Evolutionary conservation across 805 yeast species (phyloP).

Genomic region (Zygoascus flipseniorum): DNA sequence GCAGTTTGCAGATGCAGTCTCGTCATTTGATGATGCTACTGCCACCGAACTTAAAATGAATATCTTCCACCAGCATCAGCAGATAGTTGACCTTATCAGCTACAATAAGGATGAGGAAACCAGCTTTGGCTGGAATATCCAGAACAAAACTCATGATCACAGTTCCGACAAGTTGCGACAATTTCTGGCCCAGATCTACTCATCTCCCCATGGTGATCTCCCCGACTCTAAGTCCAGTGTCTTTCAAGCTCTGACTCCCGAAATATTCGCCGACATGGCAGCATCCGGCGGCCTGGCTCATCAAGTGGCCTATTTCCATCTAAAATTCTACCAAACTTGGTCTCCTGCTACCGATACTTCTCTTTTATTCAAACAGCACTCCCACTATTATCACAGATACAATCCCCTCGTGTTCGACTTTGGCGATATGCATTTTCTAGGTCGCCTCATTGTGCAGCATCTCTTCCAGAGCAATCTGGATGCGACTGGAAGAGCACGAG

Average conservation of each 20-base stretch:
- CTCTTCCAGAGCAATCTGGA: slow-evolving; percentile 36
- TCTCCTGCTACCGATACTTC: slow-evolving; percentile 74
- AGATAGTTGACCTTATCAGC: slow-evolving; percentile 32
- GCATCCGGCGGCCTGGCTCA: slow-evolving; percentile 43
- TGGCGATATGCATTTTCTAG: slow-evolving; percentile 66
- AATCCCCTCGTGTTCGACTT: slow-evolving; percentile 77
- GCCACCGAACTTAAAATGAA: slow-evolving; percentile 45
- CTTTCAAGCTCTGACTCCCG: slow-evolving; percentile 25
- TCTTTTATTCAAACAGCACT: slow-evolving; percentile 46
- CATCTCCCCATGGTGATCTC: neutral
- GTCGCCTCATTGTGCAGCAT: slow-evolving; percentile 61
- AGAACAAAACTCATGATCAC: slow-evolving; percentile 12
- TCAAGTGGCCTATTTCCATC: slow-evolving; percentile 59
- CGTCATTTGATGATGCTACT: slow-evolving; percentile 41
- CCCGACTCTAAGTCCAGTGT: neutral
- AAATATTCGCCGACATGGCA: slow-evolving; percentile 47
- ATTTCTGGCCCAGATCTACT: slow-evolving; percentile 13
- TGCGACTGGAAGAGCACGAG: slow-evolving; percentile 40
- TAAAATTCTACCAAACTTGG: slow-evolving; percentile 61
- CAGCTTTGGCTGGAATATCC: slow-evolving; percentile 20
- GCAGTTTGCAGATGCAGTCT: slow-evolving; percentile 40
- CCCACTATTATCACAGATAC: slow-evolving; percentile 34
- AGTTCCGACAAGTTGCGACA: slow-evolving; percentile 17
- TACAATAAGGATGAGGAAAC: slow-evolving; percentile 17
- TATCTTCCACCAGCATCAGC: slow-evolving; percentile 44